Percentiles rank a stretch among this genome's conserved stretches.
Conservation (phyloP, 805 yeast genomes). For the Grigorovia yakushimaensis region DNA sequence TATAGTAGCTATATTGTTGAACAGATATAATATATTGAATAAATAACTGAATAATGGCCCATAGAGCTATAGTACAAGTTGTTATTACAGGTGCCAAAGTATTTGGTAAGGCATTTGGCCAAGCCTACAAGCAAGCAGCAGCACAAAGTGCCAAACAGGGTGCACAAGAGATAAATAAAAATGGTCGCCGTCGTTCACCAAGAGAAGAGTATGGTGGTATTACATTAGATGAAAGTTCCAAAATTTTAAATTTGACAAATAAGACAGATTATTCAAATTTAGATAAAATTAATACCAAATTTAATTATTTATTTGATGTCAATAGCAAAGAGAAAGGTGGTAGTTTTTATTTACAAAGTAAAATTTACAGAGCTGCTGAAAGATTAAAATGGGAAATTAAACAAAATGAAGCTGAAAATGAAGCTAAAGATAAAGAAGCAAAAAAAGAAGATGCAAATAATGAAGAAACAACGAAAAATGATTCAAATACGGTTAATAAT, state of each 20-base stretch:
- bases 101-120: slow-evolving; percentile 92
- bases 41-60: slow-evolving; percentile 48
- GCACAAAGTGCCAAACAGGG: slow-evolving; percentile 77
- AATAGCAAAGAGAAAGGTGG: slow-evolving; percentile 95
- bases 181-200: slow-evolving; percentile 29
- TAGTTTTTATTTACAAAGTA: slow-evolving; percentile 84
- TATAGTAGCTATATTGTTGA: no score
- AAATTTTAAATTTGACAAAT: slow-evolving; percentile 74
- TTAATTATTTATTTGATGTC: slow-evolving; percentile 73
- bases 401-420: slow-evolving; percentile 14
- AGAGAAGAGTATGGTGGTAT: slow-evolving; percentile 57
- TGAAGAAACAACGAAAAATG: no score
- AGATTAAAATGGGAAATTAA: slow-evolving; percentile 66
- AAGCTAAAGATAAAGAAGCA: slow-evolving; percentile 3
- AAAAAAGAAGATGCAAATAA: not conserved
- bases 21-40: not conserved
- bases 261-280: slow-evolving; percentile 37
- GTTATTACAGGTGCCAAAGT: slow-evolving; percentile 91
- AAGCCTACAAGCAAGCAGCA: slow-evolving; percentile 94
- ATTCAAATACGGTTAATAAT: not conserved
- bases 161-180: slow-evolving; percentile 32
- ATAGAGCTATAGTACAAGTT: slow-evolving; percentile 81
- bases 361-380: slow-evolving; percentile 91
- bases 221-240: slow-evolving; percentile 79
- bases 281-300: slow-evolving; percentile 59